Base-by-base conservation (phyloP, 805 yeast species). In the Suhomyces xylopsoci region DNA sequence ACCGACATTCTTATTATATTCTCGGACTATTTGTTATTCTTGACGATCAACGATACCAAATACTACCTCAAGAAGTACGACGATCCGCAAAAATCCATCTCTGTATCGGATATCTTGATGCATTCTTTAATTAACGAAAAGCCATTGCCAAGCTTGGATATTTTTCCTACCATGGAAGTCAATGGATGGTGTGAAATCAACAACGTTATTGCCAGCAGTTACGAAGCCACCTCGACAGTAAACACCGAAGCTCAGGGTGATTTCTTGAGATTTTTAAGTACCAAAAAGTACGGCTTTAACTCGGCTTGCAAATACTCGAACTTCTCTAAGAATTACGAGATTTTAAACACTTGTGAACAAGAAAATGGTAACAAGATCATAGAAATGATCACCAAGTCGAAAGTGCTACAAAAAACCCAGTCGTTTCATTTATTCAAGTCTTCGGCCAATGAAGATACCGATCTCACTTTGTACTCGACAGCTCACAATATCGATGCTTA, bases 71-170 rank as follows among this genome's bases (percentile, higher is more conserved):
- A 53, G 22, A 52, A 51, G 38, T 52, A 59, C 8, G 55, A 59
- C 45, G 48, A 57, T 41, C 55, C 51, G 38, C 43, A 36, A 15
- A 62, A 76, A 25, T 77, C 74, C 47, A 88, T 94, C 2, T 77
- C 86, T 2, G 75, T 88, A 12, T 79, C 96, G 0, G 97, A 91
- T 66, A 78, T 90, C 46, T 71, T 93, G 54, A 90, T 92, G 96
- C 96, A 92, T 62, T 90, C 97, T 0, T 75, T 93, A 63, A 82
- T 88, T 28, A 93, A 93, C 64, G 96, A 90, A 61, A 85, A 85
- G 22, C 94, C 96, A 0, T 76, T 93, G 42, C 69, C 80, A 53
- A 58, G 62, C 3, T 75, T 80, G 40, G 60, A 68, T 0, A 57
- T 54, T 26, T 70, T 91, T 15, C 97, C 97, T 0, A 73, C 74